Conservation (phyloP, 2,329 filamentous ascomycete genomes). For the Colletotrichum trifolii region DNA sequence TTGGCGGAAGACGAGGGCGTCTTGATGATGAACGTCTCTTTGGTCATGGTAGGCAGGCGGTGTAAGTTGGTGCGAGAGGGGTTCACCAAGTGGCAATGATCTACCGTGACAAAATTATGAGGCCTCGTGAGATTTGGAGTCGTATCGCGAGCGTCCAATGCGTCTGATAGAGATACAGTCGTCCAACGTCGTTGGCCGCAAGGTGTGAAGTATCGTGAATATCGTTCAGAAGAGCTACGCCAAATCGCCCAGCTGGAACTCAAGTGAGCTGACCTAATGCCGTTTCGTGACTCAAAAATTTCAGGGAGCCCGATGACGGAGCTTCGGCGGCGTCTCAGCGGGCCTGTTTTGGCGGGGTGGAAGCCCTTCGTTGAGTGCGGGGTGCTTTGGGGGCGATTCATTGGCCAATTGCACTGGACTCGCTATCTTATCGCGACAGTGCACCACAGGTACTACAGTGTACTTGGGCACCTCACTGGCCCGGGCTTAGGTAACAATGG, state of each 20-base stretch:
- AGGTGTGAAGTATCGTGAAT: conserved; percentile 12
- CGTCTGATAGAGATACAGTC: not conserved
- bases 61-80: conserved; percentile 15
- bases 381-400: not conserved
- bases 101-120: too few species aligned
- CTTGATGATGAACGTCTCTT: conserved; percentile 76
- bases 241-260: too few species aligned
- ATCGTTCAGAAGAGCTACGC: not conserved
- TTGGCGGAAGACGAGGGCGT: conserved; percentile 97
- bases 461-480: too few species aligned
- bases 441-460: not conserved
- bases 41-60: conserved; percentile 39
- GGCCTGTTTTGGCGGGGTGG: conserved; percentile 15
- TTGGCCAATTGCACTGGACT: conserved; percentile 24
- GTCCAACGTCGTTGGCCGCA: not conserved
- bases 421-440: conserved; percentile 18
- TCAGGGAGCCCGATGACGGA: conserved; percentile 29
- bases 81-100: not conserved
- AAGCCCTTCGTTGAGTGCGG: conserved; percentile 28
- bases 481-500: too few species aligned
- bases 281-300: conserved; percentile 31
- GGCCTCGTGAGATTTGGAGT: too few species aligned
- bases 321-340: conserved; percentile 19
- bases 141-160: not conserved
- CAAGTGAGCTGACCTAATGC: conserved; percentile 2